A percentile compares a stretch with the other conserved stretches of the same genome.
These are phyloP conservation scores for Allium sativum DNA, from an alignment of 106 monocot species.

Conservation along the genomic window DNA sequence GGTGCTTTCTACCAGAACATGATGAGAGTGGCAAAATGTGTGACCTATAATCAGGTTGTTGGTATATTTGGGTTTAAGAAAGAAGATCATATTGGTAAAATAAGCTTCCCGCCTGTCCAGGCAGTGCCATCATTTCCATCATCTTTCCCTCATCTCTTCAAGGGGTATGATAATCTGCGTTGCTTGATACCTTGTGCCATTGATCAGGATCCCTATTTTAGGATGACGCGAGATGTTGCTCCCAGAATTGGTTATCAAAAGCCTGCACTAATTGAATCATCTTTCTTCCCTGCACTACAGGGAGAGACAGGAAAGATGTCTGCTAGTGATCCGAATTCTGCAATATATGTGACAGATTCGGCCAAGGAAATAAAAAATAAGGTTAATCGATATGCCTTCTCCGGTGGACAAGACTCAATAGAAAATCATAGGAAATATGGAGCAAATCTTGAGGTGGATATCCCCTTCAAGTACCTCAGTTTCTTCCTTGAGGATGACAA, in stretches of 20 bases:
- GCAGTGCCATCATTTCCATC: conserved; percentile 96
- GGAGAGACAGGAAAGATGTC: conserved; percentile 97
- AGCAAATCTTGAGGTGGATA: conserved; percentile 97
- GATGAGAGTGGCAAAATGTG: conserved; percentile 90
- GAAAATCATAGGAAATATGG: conserved; percentile 91
- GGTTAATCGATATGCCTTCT: conserved; percentile 94
- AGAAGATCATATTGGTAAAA: conserved; percentile 97
- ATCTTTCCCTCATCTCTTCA: conserved; percentile 95
- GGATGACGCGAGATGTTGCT: conserved; percentile 99
- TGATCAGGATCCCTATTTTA: conserved; percentile 99
- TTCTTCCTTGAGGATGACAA: conserved; percentile 97
- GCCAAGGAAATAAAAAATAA: conserved; percentile 91
- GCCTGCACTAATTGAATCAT: conserved; percentile 89
- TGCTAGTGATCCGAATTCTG: conserved; percentile 97
- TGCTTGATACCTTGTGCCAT: conserved; percentile 97
- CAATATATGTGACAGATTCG: conserved; percentile 95
- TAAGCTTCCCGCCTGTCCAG: conserved; percentile 89
- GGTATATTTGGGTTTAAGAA: conserved; percentile 94
- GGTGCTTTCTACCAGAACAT: conserved; percentile 95
- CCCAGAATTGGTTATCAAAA: conserved; percentile 98
- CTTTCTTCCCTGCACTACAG: conserved; percentile 98
- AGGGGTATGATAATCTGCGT: conserved; percentile 51
- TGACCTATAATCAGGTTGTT: conserved; percentile 94
- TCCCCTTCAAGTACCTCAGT: conserved; percentile 78
- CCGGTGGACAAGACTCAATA: conserved; percentile 89